These are phyloP conservation scores for Aspergillus mulundensis DNA, from an alignment of 495 filamentous ascomycete genomes.

Conservation along the genomic window DNA sequence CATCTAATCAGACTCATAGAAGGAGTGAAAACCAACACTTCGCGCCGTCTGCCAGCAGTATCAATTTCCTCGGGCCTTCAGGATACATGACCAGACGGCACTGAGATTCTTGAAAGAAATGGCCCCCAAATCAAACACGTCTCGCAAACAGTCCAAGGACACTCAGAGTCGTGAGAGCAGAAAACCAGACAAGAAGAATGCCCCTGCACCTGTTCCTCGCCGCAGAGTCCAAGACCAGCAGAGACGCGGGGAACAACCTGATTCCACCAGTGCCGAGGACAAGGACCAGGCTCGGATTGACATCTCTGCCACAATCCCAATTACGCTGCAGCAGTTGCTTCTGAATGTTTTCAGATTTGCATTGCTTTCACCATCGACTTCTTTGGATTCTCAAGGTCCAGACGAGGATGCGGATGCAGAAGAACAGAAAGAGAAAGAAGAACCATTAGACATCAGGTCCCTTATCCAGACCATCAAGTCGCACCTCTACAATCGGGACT, in stretches of 20 bases:
- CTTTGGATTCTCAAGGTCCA: background rate
- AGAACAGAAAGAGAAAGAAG: background rate
- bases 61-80: too few species aligned
- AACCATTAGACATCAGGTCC: slow-evolving; percentile 39
- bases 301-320: slow-evolving; percentile 32
- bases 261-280: background rate
- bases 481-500: slow-evolving; percentile 81
- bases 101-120: slow-evolving; percentile 10
- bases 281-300: slow-evolving; percentile 14
- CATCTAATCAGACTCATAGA: too few species aligned
- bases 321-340: slow-evolving; percentile 64
- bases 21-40: too few species aligned
- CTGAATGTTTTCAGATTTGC: slow-evolving; percentile 71
- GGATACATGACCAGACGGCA: too few species aligned
- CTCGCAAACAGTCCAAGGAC: slow-evolving; percentile 5
- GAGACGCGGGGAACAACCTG: slow-evolving; percentile 1
- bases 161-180: slow-evolving; percentile 4
- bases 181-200: slow-evolving; percentile 14
- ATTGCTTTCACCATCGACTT: slow-evolving; percentile 34
- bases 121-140: slow-evolving; percentile 1
- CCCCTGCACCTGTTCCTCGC: slow-evolving; percentile 4
- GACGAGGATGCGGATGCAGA: background rate
- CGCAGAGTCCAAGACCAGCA: slow-evolving; percentile 11
- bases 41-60: too few species aligned
- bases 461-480: slow-evolving; percentile 76